Base-by-base conservation (phyloP, 2,329 filamentous ascomycete genomes). In the Epichloe sp. region DNA sequence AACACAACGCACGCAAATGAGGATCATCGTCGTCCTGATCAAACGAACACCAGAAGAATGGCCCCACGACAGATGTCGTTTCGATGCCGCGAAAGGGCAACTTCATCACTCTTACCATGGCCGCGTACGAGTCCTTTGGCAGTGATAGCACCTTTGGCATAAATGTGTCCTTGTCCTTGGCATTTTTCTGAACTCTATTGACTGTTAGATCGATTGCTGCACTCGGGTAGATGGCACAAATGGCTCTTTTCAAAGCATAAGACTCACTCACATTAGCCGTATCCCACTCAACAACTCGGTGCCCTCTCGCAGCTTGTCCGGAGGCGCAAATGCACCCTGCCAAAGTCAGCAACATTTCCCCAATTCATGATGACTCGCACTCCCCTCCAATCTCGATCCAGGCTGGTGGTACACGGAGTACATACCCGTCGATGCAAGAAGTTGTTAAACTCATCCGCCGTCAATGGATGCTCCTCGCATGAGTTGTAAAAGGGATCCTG, bases 31-130 rank as follows among this genome's bases (percentile, higher is more conserved):
- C 76, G 56, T 80, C 72, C 53, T 77, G 72, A 59, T 82, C 77
- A 54, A 73, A 70, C 2, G 74, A 70, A 41, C 68, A 74, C 79
- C 79, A 83, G 63, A 83, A 83, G 59, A 82, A 82, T 1, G 79
- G 80, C 0, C 79, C 80, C 14, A 83, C 79, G 11, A 77, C 72
- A 51, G 74, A 74, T 19, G 71, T 75, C 17, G 76, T 74, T 63
- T 83, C 80, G 54, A 83, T 77, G 36, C 70, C 76, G 8, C 77
- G 71, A 58, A 72, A 75, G 1, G 80, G 79, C 43, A 83, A 67
- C 53, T 66, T 70, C 63, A 82, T 60, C 15, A 64, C 66, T 55
- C 71, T 69, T 19, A 82, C 73, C 79, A 83, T 82, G 46, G 66
- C 66, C 56, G 70, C 70, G 56, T 83, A 83, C 35, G 66, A 60